These are phyloP conservation scores for Apiotrichum domesticum DNA, from an alignment of 1,284 basidiomycete species.

Conservation along the genomic window DNA sequence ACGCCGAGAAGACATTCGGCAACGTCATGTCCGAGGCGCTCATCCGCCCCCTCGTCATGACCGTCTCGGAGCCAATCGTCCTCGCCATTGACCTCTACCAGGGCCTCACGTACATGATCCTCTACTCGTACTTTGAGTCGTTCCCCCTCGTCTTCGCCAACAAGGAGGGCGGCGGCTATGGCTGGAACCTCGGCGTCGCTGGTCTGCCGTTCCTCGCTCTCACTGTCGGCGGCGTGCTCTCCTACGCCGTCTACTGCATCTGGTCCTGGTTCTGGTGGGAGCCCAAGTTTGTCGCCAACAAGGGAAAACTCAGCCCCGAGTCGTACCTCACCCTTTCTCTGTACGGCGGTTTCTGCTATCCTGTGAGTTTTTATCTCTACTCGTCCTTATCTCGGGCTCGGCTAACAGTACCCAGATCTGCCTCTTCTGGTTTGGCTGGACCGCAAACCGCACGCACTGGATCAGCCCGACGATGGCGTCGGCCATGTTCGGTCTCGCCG, in stretches of 20 bases:
- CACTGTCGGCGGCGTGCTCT: constrained; percentile 20
- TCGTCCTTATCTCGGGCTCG: background rate
- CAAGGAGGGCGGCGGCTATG: constrained; percentile 22
- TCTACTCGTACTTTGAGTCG: constrained; percentile 37
- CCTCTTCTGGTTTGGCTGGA: constrained; percentile 45
- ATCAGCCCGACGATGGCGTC: constrained; percentile 37
- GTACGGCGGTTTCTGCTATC: constrained; percentile 38
- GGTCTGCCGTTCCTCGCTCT: constrained; percentile 43
- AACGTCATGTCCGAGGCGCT: constrained; percentile 36
- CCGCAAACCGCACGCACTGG: constrained; percentile 36
- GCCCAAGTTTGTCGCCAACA: constrained; percentile 18
- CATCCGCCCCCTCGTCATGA: constrained; percentile 35
- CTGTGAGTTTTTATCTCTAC: constrained; percentile 13
- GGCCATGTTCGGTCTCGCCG: constrained; percentile 35
- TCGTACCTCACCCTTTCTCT: constrained; percentile 33
- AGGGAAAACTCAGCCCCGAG: constrained; percentile 16
- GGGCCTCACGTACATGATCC: constrained; percentile 34
- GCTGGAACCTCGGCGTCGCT: constrained; percentile 34
- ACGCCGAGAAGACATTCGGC: constrained; percentile 21
- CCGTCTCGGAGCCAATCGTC: constrained; percentile 41
- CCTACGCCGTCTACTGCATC: constrained; percentile 31
- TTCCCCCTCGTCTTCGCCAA: constrained; percentile 14
- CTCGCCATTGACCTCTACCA: constrained; percentile 31
- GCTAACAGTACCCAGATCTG: background rate
- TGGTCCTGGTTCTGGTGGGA: constrained; percentile 35